Conservation (phyloP, 2,329 filamentous ascomycete genomes). For the Fusarium globosum region DNA sequence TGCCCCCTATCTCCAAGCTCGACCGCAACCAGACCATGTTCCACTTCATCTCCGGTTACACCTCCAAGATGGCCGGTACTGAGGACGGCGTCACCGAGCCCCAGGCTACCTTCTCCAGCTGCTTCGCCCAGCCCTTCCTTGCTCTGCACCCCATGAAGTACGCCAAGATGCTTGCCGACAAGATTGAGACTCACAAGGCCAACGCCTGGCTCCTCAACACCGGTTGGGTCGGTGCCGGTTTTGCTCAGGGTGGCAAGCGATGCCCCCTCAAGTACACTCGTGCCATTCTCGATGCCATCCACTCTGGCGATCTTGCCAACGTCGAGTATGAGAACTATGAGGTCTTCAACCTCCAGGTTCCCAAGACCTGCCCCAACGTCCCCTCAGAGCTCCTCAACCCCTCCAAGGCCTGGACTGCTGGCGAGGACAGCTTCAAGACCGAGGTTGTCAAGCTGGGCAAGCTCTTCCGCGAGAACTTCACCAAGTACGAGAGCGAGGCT, state of each 20-base stretch:
- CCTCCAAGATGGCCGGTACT: slow-evolving; percentile 99
- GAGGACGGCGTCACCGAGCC: slow-evolving; percentile 97
- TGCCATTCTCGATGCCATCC: slow-evolving; percentile 97
- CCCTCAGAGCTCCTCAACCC: slow-evolving; percentile 95
- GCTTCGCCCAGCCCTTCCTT: slow-evolving; percentile 99
- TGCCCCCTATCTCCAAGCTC: slow-evolving; percentile 98
- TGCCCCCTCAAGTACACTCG: slow-evolving; percentile 99
- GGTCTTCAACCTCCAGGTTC: slow-evolving; percentile 96
- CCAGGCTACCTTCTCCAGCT: slow-evolving; percentile 98
- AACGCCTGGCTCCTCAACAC: slow-evolving; percentile 99
- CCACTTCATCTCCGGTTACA: slow-evolving; percentile 99
- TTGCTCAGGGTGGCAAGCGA: slow-evolving; percentile 91
- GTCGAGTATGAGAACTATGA: slow-evolving; percentile 95
- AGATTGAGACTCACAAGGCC: slow-evolving; percentile 94
- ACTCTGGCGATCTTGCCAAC: slow-evolving; percentile 94
- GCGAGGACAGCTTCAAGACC: slow-evolving; percentile 80
- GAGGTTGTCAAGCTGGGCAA: slow-evolving; percentile 91
- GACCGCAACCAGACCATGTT: slow-evolving; percentile 97
- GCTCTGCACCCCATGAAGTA: slow-evolving; percentile 99
- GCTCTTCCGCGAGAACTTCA: slow-evolving; percentile 97
- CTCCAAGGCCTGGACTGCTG: slow-evolving; percentile 88
- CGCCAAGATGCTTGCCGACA: slow-evolving; percentile 97
- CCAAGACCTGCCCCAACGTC: slow-evolving; percentile 88
- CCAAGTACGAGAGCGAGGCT: slow-evolving; percentile 90
- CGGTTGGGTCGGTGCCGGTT: slow-evolving; percentile 94